Evolutionary conservation across 345 rosid genomes (phyloP).

Genomic region (Microthlaspi erraticum): DNA sequence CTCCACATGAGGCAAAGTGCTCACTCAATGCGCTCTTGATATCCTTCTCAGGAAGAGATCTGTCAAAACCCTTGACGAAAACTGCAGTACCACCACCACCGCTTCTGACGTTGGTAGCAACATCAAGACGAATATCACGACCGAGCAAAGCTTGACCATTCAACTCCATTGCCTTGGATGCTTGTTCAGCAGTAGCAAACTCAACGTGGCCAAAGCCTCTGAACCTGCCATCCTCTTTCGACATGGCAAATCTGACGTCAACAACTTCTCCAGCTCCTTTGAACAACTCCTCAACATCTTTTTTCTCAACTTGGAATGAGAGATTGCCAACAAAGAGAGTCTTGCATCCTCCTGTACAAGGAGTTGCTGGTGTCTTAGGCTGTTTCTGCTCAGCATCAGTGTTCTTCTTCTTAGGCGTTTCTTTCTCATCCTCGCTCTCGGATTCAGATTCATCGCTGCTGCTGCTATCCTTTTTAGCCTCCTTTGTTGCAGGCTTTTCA

Average conservation of each 20-base stretch:
- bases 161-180: slow-evolving; percentile 64
- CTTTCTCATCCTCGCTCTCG: slow-evolving; percentile 62
- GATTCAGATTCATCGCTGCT: slow-evolving; percentile 57
- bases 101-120: slow-evolving; percentile 51
- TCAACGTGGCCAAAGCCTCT: slow-evolving; percentile 90
- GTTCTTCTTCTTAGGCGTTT: slow-evolving; percentile 55
- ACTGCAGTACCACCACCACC: slow-evolving; percentile 53
- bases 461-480: slow-evolving; percentile 58
- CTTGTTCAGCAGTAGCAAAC: slow-evolving; percentile 70
- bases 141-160: slow-evolving; percentile 57
- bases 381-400: slow-evolving; percentile 61
- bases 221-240: slow-evolving; percentile 54
- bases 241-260: slow-evolving; percentile 70
- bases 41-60: slow-evolving; percentile 55
- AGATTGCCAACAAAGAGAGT: slow-evolving; percentile 77
- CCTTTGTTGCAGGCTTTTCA: slow-evolving; percentile 55
- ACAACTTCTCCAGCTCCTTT: slow-evolving; percentile 67
- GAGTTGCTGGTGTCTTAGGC: slow-evolving; percentile 71
- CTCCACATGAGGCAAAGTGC: slow-evolving; percentile 80
- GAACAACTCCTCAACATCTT: slow-evolving; percentile 72
- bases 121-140: slow-evolving; percentile 70
- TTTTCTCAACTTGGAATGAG: slow-evolving; percentile 54
- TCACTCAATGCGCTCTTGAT: slow-evolving; percentile 54
- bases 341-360: slow-evolving; percentile 57
- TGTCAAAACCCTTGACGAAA: slow-evolving; percentile 72